These are phyloP conservation scores for Limonium bicolor DNA, from an alignment of 148 eudicot genomes.

Conservation along the genomic window DNA sequence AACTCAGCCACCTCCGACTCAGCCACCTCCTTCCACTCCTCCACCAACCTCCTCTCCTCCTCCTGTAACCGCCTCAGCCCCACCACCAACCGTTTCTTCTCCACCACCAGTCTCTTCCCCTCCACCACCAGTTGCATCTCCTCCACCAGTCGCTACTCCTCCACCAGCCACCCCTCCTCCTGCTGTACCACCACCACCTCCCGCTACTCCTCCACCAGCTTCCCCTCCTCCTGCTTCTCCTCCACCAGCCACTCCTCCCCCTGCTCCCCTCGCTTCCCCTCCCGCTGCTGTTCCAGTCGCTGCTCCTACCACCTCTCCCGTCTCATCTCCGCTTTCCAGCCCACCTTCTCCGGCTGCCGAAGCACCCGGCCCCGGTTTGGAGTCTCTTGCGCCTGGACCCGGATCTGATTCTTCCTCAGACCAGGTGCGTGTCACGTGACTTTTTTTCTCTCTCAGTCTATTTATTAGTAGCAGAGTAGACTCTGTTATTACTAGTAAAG, in stretches of 20 bases:
- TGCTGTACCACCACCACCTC: neutral
- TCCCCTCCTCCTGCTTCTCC: neutral
- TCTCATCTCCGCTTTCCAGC: too few relatives aligned
- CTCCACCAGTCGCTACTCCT: neutral
- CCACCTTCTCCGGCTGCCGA: too few relatives aligned
- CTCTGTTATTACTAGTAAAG: too few relatives aligned
- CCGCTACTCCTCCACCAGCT: neutral
- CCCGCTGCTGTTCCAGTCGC: neutral
- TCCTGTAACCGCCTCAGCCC: neutral
- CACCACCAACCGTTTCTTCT: neutral
- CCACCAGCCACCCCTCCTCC: neutral
- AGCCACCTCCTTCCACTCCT: neutral
- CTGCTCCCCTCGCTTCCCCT: neutral
- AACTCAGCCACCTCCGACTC: too few relatives aligned
- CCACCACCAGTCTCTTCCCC: neutral
- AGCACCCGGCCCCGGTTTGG: too few relatives aligned
- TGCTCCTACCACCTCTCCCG: neutral
- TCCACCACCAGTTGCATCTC: neutral
- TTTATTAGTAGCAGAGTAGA: too few relatives aligned
- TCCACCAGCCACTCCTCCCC: neutral
- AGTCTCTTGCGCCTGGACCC: too few relatives aligned
- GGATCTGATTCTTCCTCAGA: too few relatives aligned
- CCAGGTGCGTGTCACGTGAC: too few relatives aligned
- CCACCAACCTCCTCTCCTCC: neutral
- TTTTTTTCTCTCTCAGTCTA: too few relatives aligned